Evolutionary conservation across 768 basidiomycete species (phyloP).

Genomic region (Melanogaster broomeanus): DNA sequence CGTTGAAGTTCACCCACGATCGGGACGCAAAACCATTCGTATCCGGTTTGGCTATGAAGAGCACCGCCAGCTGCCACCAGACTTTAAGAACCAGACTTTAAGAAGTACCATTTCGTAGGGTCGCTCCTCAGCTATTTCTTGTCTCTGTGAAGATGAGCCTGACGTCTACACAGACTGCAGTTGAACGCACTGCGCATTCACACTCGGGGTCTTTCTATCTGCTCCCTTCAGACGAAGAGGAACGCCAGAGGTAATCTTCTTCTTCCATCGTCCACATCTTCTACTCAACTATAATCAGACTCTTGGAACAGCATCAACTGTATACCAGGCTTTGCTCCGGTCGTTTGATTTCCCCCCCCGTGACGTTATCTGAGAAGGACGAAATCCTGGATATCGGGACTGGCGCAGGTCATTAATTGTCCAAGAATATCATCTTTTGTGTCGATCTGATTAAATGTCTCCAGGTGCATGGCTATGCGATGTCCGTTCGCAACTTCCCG

Average conservation of each 20-base stretch:
- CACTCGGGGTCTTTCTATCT: constrained; percentile 21
- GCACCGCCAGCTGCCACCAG: no score
- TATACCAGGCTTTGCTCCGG: constrained; percentile 21
- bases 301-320: constrained; percentile 16
- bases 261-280: no score
- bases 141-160: constrained; percentile 4
- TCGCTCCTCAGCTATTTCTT: no score
- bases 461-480: constrained; percentile 27
- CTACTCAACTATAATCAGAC: constrained; percentile 4
- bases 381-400: constrained; percentile 26
- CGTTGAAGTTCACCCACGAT: no score
- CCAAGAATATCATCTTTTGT: neutral
- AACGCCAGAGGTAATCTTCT: constrained; percentile 20
- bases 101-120: no score
- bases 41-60: no score
- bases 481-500: constrained; percentile 11
- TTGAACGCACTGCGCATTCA: constrained; percentile 19
- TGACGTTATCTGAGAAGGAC: constrained; percentile 12
- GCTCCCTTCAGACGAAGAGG: constrained; percentile 27
- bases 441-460: neutral
- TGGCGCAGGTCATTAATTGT: constrained; percentile 16
- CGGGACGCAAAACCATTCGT: no score
- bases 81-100: no score
- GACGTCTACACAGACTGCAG: neutral
- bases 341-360: constrained; percentile 21